Evolutionary conservation across 2,329 filamentous ascomycete species (phyloP).

Genomic region (Aspergillus sp.): DNA sequence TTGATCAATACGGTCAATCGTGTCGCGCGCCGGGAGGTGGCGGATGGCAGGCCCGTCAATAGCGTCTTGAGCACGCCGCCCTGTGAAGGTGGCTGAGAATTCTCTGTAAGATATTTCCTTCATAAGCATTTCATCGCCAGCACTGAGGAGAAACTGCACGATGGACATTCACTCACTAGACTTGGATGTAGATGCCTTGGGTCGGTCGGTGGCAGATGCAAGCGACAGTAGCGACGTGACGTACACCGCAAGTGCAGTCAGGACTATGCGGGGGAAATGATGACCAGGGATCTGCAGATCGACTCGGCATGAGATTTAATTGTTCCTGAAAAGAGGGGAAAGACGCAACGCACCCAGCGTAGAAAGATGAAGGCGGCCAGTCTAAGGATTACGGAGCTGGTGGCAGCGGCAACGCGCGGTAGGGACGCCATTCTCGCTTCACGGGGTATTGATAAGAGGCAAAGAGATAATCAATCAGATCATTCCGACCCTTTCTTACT

Average conservation of each 20-base stretch:
- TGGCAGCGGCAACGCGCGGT: constrained; percentile 30
- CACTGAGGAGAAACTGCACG: not conserved
- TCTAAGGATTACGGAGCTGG: constrained; percentile 39
- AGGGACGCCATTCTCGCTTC: constrained; percentile 10
- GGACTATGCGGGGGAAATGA: constrained; percentile 35
- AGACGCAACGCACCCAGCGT: constrained; percentile 40
- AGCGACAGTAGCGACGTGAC: constrained; percentile 37
- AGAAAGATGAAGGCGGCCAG: constrained; percentile 42
- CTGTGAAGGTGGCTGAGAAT: constrained; percentile 2
- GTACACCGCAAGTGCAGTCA: constrained; percentile 48
- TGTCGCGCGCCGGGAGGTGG: constrained; percentile 66
- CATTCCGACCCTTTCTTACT: not conserved
- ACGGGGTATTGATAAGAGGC: not conserved
- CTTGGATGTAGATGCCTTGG: not conserved
- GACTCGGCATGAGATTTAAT: constrained; percentile 2
- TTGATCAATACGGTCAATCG: constrained; percentile 72
- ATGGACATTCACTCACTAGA: not conserved
- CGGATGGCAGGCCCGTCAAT: constrained; percentile 72
- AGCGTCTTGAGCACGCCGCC: constrained; percentile 60
- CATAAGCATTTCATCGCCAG: not conserved
- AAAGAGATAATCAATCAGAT: not conserved
- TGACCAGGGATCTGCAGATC: constrained; percentile 37
- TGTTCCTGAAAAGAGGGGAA: not conserved
- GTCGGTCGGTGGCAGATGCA: not conserved
- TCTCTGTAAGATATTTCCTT: not conserved